These are phyloP conservation scores for Ophiostoma ulmi DNA, from an alignment of 2,329 filamentous ascomycete genomes.

Conservation along the genomic window DNA sequence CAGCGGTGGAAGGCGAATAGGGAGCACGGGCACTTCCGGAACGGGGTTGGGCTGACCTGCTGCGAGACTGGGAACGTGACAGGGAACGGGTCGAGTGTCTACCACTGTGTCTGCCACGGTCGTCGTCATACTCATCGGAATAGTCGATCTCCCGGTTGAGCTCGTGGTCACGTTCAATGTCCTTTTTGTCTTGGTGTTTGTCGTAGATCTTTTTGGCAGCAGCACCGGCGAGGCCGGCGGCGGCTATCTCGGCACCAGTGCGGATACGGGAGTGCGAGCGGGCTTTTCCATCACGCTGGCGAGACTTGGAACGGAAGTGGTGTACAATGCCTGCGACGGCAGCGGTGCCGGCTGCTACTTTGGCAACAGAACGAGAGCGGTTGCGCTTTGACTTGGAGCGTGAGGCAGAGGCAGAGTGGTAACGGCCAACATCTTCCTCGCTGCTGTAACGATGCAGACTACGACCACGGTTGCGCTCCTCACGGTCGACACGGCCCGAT, in stretches of 20 bases:
- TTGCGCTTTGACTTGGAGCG: constrained; percentile 39
- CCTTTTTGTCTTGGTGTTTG: constrained; percentile 56
- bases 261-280: constrained; percentile 46
- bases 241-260: constrained; percentile 56
- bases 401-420: constrained; percentile 33
- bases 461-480: constrained; percentile 53
- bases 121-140: constrained; percentile 32
- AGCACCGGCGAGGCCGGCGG: constrained; percentile 55
- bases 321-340: constrained; percentile 55
- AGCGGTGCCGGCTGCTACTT: constrained; percentile 53
- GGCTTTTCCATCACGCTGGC: constrained; percentile 40
- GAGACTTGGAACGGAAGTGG: constrained; percentile 52
- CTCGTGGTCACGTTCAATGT: constrained; percentile 37
- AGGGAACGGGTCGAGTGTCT: constrained; percentile 29
- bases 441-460: constrained; percentile 44
- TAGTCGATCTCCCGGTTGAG: constrained; percentile 34
- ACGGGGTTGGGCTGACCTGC: constrained; percentile 28
- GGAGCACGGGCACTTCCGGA: constrained; percentile 37
- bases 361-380: constrained; percentile 47
- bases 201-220: constrained; percentile 59
- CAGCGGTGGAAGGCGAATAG: constrained; percentile 41
- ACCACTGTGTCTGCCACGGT: constrained; percentile 35
- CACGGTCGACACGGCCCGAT: constrained; percentile 55
- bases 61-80: constrained; percentile 28
- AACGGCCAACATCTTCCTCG: constrained; percentile 34